Conservation (phyloP, 805 yeast species). For the Suhomyces tanzawaensis region DNA sequence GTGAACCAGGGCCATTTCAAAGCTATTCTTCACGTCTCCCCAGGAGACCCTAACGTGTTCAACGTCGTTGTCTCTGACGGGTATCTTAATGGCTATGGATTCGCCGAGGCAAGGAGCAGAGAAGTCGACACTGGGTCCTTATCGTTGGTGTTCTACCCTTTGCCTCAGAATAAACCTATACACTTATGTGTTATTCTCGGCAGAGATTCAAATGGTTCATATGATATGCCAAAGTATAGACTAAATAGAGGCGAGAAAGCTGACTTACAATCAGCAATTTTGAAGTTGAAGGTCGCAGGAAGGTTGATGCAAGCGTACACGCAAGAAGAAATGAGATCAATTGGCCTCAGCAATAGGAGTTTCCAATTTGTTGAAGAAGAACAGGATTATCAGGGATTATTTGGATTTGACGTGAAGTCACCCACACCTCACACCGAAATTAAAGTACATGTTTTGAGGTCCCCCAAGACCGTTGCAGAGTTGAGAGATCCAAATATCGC, state of each 20-base stretch:
- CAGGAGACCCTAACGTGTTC: conserved; percentile 59
- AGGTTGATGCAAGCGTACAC: conserved; percentile 90
- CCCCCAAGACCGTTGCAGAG: conserved; percentile 66
- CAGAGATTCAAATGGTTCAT: conserved; percentile 65
- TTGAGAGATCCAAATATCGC: conserved; percentile 77
- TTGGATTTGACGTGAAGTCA: conserved; percentile 46
- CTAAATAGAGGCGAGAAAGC: conserved; percentile 55
- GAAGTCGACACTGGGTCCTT: conserved; percentile 25
- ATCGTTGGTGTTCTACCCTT: conserved; percentile 40
- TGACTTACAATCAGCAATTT: conserved; percentile 64
- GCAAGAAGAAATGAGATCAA: conserved; percentile 78
- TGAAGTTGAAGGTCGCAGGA: conserved; percentile 76
- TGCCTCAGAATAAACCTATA: conserved; percentile 68
- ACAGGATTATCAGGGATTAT: conserved; percentile 23
- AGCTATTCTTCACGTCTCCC: conserved; percentile 65
- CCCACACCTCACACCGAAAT: conserved; percentile 55
- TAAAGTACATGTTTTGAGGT: conserved; percentile 73
- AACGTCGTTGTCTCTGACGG: conserved; percentile 48
- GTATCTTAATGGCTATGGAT: conserved; percentile 26
- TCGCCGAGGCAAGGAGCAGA: conserved; percentile 15
- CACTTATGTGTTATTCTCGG: conserved; percentile 78
- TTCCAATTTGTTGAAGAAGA: conserved; percentile 70
- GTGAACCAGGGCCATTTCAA: conserved; percentile 71
- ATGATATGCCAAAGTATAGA: conserved; percentile 64
- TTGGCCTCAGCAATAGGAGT: conserved; percentile 75